Conservation (phyloP, 2,329 filamentous ascomycete species). For the Triangularia verruculosa region DNA sequence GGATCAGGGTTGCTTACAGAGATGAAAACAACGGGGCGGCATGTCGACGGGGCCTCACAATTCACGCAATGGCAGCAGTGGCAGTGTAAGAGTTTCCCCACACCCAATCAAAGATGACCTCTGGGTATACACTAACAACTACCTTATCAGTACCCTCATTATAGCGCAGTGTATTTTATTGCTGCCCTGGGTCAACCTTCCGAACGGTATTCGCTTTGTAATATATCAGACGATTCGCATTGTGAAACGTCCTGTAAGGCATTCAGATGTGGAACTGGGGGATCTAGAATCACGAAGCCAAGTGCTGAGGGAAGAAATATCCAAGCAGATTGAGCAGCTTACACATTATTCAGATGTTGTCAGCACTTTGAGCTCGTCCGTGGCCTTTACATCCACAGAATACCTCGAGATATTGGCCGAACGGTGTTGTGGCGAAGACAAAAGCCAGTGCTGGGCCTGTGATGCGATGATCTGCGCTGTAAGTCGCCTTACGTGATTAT, state of each 20-base stretch:
- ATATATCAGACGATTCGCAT: neutral
- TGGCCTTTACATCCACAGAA: neutral
- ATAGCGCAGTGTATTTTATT: neutral
- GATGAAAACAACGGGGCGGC: neutral
- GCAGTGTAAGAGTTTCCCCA: neutral
- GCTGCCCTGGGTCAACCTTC: neutral
- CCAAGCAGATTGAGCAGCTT: neutral
- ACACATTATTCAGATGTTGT: conserved; percentile 2
- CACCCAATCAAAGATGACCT: neutral
- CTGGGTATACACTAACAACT: neutral
- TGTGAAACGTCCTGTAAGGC: neutral
- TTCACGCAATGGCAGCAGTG: conserved; percentile 1
- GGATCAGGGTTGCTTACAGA: neutral
- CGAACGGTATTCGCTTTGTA: neutral
- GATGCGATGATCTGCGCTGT: conserved; percentile 4
- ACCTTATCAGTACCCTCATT: neutral
- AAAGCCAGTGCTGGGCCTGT: conserved; percentile 14
- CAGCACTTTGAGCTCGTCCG: neutral
- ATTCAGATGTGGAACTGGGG: neutral
- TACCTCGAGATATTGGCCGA: neutral
- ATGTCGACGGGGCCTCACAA: neutral
- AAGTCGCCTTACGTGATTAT: neutral
- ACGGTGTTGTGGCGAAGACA: neutral
- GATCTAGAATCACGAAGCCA: neutral
- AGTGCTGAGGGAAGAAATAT: neutral